A percentile compares a stretch with the other conserved stretches of the same genome.
phyloP scores from a whole-genome alignment of 2,329 filamentous ascomycete genomes.

The Zopfia rhizophila region DNA sequence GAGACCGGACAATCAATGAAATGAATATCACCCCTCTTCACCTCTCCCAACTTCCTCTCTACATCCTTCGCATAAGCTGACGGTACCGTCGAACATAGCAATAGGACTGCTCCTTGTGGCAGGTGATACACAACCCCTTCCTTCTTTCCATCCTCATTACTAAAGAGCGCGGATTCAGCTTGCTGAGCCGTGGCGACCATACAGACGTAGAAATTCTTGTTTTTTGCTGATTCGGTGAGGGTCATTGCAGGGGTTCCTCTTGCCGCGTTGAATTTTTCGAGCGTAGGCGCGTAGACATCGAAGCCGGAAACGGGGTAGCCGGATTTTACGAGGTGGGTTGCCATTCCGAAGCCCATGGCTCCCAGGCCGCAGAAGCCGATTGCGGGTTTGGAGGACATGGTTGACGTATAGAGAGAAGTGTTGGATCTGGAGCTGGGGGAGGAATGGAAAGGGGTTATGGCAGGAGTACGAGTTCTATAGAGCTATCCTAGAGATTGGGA shows the following conservation, averaged over 20 bases:
- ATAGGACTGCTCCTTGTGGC: slow-evolving; percentile 67
- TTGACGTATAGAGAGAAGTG: no score
- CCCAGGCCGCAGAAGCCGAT: slow-evolving; percentile 79
- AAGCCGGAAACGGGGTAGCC: slow-evolving; percentile 76
- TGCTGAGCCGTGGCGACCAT: slow-evolving; percentile 82
- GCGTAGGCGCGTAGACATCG: slow-evolving; percentile 74
- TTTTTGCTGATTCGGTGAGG: slow-evolving; percentile 69
- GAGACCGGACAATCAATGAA: slow-evolving; percentile 79
- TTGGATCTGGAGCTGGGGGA: no score
- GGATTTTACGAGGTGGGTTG: slow-evolving; percentile 74
- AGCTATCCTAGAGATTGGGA: background rate
- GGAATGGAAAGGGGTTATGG: background rate
- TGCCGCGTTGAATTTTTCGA: slow-evolving; percentile 71
- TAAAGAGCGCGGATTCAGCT: slow-evolving; percentile 73
- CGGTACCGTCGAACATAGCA: slow-evolving; percentile 77
- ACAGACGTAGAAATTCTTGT: slow-evolving; percentile 71
- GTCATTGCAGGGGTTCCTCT: slow-evolving; percentile 70
- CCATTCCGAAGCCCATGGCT: slow-evolving; percentile 86
- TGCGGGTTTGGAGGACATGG: slow-evolving; percentile 54
- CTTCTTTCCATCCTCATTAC: slow-evolving; percentile 60
- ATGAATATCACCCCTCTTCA: slow-evolving; percentile 69
- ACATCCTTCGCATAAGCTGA: slow-evolving; percentile 72
- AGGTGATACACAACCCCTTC: slow-evolving; percentile 63
- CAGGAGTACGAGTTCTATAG: background rate
- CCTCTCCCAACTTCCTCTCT: slow-evolving; percentile 64